Evolutionary conservation across 306 rosid genomes (phyloP), one percentile per base, ranked within the genome.

Genomic region (Pueraria montana): DNA sequence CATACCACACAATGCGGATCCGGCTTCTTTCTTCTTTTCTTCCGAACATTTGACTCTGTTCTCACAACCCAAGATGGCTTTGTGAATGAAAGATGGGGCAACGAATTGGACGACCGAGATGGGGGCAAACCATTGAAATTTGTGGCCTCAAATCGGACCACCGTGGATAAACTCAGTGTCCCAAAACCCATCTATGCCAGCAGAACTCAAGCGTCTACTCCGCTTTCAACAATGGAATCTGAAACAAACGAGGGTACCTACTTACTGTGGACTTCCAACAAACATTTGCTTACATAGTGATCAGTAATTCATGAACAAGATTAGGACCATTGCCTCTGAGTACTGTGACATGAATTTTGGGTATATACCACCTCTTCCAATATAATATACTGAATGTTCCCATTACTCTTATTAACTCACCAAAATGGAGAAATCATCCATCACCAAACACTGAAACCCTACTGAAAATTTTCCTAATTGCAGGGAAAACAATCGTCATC

Each of bases 1-100:
- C 98, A 93, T 52, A 87, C 85, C 5, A 83, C 91, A 82, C 99
- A 96, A 77, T 91, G 89, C 20, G 98, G 97, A 83, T 93, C 98
- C 10, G 92, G 92, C 64, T 80, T 91, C 91, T 77, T 91, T 49
- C 69, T 88, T 78, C 77, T 77, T 84, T 89, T 92, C 91, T 64
- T 93, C 79, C 50, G 84, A 87, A 91, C 96, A 88, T 96, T 88
- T 27, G 98, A 95, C 91, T 95, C 95, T 0, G 97, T 88, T 30
- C 84, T 91, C 89, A 95, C 94, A 71, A 93, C 89, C 97, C 91
- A 95, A 77, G 94, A 93, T 3, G 91, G 90, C 92, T 86, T 90
- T 34, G 86, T 10, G 83, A 95, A 72, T 1, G 95, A 93, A n/a
- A 93, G 87, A 77, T 34, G 91, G 27, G 92, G 93, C 74, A 72